Conservation (phyloP, 192 early-diverging fungal genomes). For the Coemansia sp. region DNA sequence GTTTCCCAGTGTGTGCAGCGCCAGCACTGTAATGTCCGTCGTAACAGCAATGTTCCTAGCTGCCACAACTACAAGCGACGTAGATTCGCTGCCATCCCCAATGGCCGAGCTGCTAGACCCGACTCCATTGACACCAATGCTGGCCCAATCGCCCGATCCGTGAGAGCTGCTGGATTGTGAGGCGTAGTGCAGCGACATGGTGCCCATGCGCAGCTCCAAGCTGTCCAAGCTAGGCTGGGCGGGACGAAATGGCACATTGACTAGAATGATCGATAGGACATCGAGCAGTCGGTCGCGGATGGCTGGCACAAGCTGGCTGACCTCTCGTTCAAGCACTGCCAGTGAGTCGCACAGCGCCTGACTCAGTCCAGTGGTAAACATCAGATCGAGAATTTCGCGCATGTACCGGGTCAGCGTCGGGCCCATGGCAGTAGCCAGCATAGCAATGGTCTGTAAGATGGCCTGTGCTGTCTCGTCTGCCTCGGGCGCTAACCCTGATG, state of each 20-base stretch:
- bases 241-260: conserved; percentile 76
- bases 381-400: conserved; percentile 83
- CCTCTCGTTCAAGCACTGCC: conserved; percentile 71
- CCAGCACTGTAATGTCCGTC: conserved; percentile 74
- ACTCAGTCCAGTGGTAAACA: conserved; percentile 88
- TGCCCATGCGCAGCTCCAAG: conserved; percentile 14
- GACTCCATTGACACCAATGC: conserved; percentile 3
- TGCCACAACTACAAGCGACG: conserved; percentile 20
- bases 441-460: conserved; percentile 81
- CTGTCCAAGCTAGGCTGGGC: conserved; percentile 63
- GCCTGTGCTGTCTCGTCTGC: conserved; percentile 61
- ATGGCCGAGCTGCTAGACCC: conserved; percentile 9
- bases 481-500: neutral
- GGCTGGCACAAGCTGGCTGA: conserved; percentile 72
- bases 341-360: conserved; percentile 78
- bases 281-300: conserved; percentile 91
- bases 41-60: conserved; percentile 25
- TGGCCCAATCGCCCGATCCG: conserved; percentile 4
- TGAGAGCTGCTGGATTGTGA: neutral
- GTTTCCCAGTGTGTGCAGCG: conserved; percentile 78
- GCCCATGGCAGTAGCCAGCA: conserved; percentile 85
- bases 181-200: conserved; percentile 30
- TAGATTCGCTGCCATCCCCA: neutral
- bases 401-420: conserved; percentile 80
- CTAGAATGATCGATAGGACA: conserved; percentile 76